Base-by-base conservation (phyloP, 2,329 filamentous ascomycete genomes). In the Huntiella abstrusa region DNA sequence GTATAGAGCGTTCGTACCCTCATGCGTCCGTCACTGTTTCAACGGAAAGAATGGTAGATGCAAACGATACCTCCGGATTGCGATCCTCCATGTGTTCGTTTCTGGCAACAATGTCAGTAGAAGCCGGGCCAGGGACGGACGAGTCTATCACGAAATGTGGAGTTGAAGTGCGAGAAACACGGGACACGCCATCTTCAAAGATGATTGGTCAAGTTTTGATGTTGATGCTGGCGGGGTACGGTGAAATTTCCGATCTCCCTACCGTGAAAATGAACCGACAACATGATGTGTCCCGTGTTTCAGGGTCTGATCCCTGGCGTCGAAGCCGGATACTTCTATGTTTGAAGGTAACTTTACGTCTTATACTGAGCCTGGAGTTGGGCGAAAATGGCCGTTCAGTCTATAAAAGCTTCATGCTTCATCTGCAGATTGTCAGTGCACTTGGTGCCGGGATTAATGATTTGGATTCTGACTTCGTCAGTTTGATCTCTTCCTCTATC, bases 251-350 rank as follows among this genome's bases (percentile, higher is more conserved):
- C 3, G 12, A 54, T 0, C 52, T 53, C 0, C 5, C 42, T 0
- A 56, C 59, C 0, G 60, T 76, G 12, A 57, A 51, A 40, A 77
- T 77, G 49, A 59, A 67, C 22, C 69, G 67, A 0, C 65, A 69
- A 2, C 71, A 77, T 34, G 71, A 77, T 11, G 63, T 74, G 1
- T 47, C 70, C 7, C 73, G 62, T 59, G 49, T 52, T 2, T 41
- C 49, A 1, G 41, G 43, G 10, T 36, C 45, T 3, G 17, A 47
- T 2, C 68, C 67, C 0, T 76, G 71, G 72, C 58, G 64, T 8
- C 56, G 67, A 39, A 75, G 71, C 10, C 59, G 71, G 0, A 48
- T 69, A 0, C 78, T 71, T 71, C 58, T 77, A 0, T 57, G 75
- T 0, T 46, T 77, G 2, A 67, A 73, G 1, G 69, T 74, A 0